These are phyloP conservation scores for Dendrobium huoshanense DNA, from an alignment of 106 monocot genomes.

Conservation along the genomic window DNA sequence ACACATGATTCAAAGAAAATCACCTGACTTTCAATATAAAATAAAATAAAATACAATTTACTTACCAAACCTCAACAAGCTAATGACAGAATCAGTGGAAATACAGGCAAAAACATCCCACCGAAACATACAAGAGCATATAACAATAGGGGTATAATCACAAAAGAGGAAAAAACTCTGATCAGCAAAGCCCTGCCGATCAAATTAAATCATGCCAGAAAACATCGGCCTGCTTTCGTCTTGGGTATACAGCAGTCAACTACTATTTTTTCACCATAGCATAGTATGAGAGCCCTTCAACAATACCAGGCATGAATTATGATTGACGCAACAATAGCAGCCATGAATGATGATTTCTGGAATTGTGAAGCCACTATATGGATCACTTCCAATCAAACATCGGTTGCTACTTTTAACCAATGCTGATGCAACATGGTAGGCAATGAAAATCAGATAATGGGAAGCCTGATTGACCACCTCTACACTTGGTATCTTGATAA, in stretches of 20 bases:
- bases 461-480: not conserved
- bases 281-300: not conserved
- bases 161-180: not conserved
- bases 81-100: not conserved
- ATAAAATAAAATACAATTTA: no score
- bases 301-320: not conserved
- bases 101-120: not conserved
- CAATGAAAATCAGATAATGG: not conserved
- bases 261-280: not conserved
- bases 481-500: slow-evolving; percentile 51
- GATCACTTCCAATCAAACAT: not conserved
- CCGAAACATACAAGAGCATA: not conserved
- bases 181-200: not conserved
- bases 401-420: not conserved
- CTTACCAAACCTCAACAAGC: not conserved
- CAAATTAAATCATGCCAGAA: not conserved
- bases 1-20: not conserved
- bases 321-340: not conserved
- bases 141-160: not conserved
- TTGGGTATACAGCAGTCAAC: not conserved
- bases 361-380: not conserved
- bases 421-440: slow-evolving; percentile 1
- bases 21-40: no score
- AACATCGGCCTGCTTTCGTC: not conserved
- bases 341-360: not conserved